phyloP scores from a whole-genome alignment of 2,329 filamentous ascomycete species.

The Phyllosticta citrichinensis region DNA sequence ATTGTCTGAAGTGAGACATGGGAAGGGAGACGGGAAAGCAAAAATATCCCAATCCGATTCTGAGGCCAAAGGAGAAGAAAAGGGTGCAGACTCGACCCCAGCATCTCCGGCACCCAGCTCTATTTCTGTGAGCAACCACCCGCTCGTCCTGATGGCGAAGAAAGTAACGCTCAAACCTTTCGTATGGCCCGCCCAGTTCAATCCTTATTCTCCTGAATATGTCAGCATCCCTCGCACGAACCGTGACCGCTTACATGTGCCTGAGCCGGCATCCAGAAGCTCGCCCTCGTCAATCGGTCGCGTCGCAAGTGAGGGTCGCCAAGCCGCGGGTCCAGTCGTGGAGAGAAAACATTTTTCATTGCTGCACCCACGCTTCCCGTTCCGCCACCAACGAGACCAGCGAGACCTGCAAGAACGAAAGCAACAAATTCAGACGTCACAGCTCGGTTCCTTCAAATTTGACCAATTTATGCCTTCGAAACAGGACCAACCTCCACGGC shows the following conservation, averaged over 20 bases:
- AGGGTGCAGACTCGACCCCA: background rate
- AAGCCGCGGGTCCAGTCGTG: background rate
- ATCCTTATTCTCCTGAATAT: background rate
- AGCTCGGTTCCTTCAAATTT: background rate
- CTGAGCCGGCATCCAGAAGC: background rate
- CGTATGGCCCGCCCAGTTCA: background rate
- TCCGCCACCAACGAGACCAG: background rate
- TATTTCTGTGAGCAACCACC: background rate
- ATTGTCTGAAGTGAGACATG: background rate
- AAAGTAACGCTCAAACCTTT: background rate
- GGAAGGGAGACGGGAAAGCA: background rate
- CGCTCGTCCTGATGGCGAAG: background rate
- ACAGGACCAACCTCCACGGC: background rate
- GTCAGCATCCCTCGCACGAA: background rate
- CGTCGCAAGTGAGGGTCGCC: background rate
- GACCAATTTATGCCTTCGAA: background rate
- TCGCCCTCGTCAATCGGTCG: background rate
- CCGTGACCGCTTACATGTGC: background rate
- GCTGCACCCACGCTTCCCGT: background rate
- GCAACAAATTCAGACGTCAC: background rate
- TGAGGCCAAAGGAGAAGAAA: background rate
- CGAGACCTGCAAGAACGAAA: background rate
- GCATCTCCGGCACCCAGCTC: background rate
- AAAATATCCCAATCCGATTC: too few relatives aligned
- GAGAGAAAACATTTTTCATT: background rate